Evolutionary conservation across 1,284 basidiomycete species (phyloP).

Genomic region (Uromyces viciae-fabae): DNA sequence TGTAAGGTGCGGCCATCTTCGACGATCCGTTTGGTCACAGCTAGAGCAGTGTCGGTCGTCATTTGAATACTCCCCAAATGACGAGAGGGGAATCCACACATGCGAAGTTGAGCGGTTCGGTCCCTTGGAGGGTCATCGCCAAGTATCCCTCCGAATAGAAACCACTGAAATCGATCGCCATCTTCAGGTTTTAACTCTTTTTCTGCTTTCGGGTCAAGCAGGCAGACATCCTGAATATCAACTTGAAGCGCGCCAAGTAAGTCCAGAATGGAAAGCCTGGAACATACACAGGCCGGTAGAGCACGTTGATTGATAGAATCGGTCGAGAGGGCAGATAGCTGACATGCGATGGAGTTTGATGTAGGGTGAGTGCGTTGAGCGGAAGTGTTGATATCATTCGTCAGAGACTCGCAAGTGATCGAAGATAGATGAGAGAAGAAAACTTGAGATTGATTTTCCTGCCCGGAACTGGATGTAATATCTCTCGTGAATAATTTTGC

Average conservation of each 20-base stretch:
- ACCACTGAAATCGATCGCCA: neutral
- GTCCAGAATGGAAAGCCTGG: conserved; percentile 9
- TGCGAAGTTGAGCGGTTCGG: conserved; percentile 75
- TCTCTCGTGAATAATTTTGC: neutral
- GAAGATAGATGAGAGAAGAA: conserved; percentile 25
- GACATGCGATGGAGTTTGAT: neutral
- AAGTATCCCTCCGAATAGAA: conserved; percentile 55
- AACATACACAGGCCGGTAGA: neutral
- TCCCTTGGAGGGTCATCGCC: conserved; percentile 89
- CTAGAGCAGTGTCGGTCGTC: conserved; percentile 96
- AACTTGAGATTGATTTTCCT: neutral
- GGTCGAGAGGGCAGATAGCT: neutral
- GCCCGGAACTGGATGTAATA: neutral
- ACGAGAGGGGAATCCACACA: conserved; percentile 76
- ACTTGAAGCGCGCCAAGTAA: neutral
- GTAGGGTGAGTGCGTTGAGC: neutral
- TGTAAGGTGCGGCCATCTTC: conserved; percentile 59
- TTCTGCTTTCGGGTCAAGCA: conserved; percentile 80
- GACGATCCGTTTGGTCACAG: conserved; percentile 83
- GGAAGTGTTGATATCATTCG: neutral
- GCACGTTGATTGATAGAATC: neutral
- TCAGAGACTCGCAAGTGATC: neutral
- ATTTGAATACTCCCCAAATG: conserved; percentile 79
- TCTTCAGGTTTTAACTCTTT: conserved; percentile 53
- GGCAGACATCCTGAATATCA: conserved; percentile 64